phyloP scores from a whole-genome alignment of 768 basidiomycete genomes.

The Psilocybe cubensis region DNA sequence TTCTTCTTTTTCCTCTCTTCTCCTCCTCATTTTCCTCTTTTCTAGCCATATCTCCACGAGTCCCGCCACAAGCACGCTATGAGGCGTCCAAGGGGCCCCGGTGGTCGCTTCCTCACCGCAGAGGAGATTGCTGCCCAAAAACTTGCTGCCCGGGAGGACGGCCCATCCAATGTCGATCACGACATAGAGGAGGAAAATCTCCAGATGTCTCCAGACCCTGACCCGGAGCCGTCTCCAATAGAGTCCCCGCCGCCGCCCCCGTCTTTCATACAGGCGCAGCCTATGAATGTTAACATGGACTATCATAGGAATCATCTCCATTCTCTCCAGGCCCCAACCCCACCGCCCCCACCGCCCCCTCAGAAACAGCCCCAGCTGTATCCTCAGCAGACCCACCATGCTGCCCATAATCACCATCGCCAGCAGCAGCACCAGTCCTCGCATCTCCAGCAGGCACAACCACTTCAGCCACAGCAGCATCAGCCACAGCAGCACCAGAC shows the following conservation, averaged over 20 bases:
- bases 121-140: constrained; percentile 92
- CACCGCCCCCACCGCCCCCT: constrained; percentile 12
- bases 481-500: constrained; percentile 10
- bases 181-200: constrained; percentile 43
- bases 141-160: constrained; percentile 33
- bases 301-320: constrained; percentile 24
- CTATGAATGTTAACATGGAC: constrained; percentile 21
- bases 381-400: constrained; percentile 8
- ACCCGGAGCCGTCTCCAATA: constrained; percentile 22
- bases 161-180: constrained; percentile 39
- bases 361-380: constrained; percentile 15
- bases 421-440: constrained; percentile 1
- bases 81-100: constrained; percentile 95
- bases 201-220: constrained; percentile 19
- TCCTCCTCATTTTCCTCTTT: constrained; percentile 1
- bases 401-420: constrained; percentile 9
- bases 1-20: constrained; percentile 1
- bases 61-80: constrained; percentile 98
- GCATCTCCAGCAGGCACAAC: constrained; percentile 1
- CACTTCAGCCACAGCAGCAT: constrained; percentile 19
- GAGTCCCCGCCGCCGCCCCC: constrained; percentile 20
- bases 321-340: constrained; percentile 13
- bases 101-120: constrained; percentile 96
- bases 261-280: constrained; percentile 21
- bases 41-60: constrained; percentile 95